A percentile compares a stretch with the other conserved stretches of the same genome.
Evolutionary conservation across 495 filamentous ascomycete genomes (phyloP).

Genomic region (Penicillium subrubescens): DNA sequence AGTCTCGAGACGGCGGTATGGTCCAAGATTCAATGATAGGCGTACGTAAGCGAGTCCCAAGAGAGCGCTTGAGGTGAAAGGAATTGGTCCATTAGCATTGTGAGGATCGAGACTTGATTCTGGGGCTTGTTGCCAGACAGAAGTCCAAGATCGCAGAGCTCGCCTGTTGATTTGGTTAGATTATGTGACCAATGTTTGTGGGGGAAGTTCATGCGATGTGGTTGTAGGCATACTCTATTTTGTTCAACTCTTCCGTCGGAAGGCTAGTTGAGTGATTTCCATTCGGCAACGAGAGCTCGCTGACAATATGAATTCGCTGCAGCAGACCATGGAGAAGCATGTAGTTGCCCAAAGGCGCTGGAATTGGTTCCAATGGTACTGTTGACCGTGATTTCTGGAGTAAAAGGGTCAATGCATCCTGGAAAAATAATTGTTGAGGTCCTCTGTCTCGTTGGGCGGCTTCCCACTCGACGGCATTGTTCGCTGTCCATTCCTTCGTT

Average conservation of each 20-base stretch:
- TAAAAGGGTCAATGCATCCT: conserved; percentile 41
- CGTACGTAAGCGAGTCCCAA: conserved; percentile 45
- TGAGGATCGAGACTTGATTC: conserved; percentile 46
- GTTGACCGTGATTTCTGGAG: conserved; percentile 35
- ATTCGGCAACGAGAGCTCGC: conserved; percentile 41
- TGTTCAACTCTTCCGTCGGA: conserved; percentile 42
- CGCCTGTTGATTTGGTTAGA: conserved; percentile 22
- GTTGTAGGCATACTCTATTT: conserved; percentile 34
- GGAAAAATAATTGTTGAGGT: conserved; percentile 41
- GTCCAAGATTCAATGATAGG: conserved; percentile 39
- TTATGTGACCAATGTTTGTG: neutral
- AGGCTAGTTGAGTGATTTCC: conserved; percentile 35
- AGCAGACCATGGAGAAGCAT: conserved; percentile 44
- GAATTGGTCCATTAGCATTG: conserved; percentile 43
- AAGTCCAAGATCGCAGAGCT: conserved; percentile 43
- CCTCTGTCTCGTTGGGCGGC: conserved; percentile 32
- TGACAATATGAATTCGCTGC: conserved; percentile 43
- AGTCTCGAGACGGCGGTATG: conserved; percentile 40
- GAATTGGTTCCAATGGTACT: conserved; percentile 36
- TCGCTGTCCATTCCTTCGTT: conserved; percentile 42
- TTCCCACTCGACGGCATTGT: conserved; percentile 37
- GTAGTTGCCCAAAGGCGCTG: conserved; percentile 43
- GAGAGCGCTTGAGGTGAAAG: conserved; percentile 44
- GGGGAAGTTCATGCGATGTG: neutral
- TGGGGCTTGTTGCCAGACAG: conserved; percentile 46